A percentile compares a stretch with the other conserved stretches of the same genome.
These are phyloP conservation scores for Hylodesmum podocarpum DNA, from an alignment of 306 rosid species.

Conservation along the genomic window DNA sequence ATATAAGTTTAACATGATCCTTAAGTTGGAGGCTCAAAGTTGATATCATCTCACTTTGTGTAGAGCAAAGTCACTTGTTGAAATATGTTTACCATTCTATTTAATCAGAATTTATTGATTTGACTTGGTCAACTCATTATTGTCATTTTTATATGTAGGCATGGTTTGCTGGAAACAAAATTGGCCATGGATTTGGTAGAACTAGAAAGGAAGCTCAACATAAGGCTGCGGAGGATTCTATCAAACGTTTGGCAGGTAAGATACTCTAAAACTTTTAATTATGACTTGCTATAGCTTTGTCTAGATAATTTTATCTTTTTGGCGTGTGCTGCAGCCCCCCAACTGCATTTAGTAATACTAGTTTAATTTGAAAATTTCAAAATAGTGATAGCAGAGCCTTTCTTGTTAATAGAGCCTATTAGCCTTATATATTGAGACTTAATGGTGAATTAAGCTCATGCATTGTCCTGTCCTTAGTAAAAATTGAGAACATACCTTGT, in stretches of 20 bases:
- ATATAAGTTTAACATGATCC: background rate
- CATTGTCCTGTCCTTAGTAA: background rate
- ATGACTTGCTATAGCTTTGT: slow-evolving; percentile 1
- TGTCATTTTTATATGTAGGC: slow-evolving; percentile 51
- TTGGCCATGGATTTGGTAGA: slow-evolving; percentile 84
- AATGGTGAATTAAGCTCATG: background rate
- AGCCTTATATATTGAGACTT: slow-evolving; percentile 1
- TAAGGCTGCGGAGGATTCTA: slow-evolving; percentile 83
- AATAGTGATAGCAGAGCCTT: background rate
- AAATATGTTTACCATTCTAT: slow-evolving; percentile 13
- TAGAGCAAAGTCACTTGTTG: slow-evolving; percentile 14
- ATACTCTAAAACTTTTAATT: background rate
- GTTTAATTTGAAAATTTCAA: background rate
- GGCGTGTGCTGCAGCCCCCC: background rate
- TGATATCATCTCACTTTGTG: too few species aligned
- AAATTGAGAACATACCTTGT: background rate
- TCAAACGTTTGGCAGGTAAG: slow-evolving; percentile 86
- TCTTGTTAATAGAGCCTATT: background rate
- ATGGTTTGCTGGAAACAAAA: slow-evolving; percentile 87
- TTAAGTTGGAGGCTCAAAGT: slow-evolving; percentile 12
- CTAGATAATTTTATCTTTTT: background rate
- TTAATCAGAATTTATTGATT: slow-evolving; percentile 26
- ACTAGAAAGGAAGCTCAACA: slow-evolving; percentile 90
- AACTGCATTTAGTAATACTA: background rate
- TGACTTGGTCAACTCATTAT: slow-evolving; percentile 18